These are phyloP conservation scores for Jackrogersella minutella DNA, from an alignment of 495 filamentous ascomycete species.

Conservation along the genomic window DNA sequence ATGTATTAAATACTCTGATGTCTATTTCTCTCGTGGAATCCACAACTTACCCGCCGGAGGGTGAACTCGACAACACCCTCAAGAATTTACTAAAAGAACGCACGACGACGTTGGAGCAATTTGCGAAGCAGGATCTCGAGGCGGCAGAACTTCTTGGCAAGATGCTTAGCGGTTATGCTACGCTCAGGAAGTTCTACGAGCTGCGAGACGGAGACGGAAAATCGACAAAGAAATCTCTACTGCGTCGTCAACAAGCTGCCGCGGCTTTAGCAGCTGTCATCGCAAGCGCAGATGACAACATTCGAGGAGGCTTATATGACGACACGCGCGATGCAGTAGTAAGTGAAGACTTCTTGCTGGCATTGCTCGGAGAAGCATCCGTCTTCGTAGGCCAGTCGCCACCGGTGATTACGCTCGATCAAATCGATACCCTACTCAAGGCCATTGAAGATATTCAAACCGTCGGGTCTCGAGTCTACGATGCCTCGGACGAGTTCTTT, in stretches of 20 bases:
- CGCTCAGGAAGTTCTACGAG: conserved; percentile 85
- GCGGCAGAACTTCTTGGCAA: conserved; percentile 81
- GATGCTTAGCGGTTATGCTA: conserved; percentile 90
- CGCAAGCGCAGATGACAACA: conserved; percentile 82
- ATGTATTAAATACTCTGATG: conserved; percentile 84
- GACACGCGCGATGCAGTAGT: conserved; percentile 78
- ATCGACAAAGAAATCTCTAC: conserved; percentile 41
- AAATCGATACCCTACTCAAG: conserved; percentile 78
- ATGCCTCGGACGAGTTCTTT: conserved; percentile 75
- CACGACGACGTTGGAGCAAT: conserved; percentile 67
- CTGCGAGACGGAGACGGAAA: conserved; percentile 71
- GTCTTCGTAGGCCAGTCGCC: conserved; percentile 71
- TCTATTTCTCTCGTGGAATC: conserved; percentile 87
- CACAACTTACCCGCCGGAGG: conserved; percentile 71
- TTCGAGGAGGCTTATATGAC: conserved; percentile 87
- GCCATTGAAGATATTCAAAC: conserved; percentile 85
- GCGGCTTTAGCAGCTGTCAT: conserved; percentile 79
- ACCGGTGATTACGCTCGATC: conserved; percentile 63
- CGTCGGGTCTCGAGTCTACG: conserved; percentile 72
- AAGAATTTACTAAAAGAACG: conserved; percentile 70
- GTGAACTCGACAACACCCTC: conserved; percentile 74
- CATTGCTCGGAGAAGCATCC: conserved; percentile 82
- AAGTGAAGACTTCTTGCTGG: conserved; percentile 83
- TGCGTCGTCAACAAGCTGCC: conserved; percentile 71
- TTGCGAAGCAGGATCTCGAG: conserved; percentile 72